Base-by-base conservation (phyloP, 768 basidiomycete genomes). In the Termitomyces sp. region DNA sequence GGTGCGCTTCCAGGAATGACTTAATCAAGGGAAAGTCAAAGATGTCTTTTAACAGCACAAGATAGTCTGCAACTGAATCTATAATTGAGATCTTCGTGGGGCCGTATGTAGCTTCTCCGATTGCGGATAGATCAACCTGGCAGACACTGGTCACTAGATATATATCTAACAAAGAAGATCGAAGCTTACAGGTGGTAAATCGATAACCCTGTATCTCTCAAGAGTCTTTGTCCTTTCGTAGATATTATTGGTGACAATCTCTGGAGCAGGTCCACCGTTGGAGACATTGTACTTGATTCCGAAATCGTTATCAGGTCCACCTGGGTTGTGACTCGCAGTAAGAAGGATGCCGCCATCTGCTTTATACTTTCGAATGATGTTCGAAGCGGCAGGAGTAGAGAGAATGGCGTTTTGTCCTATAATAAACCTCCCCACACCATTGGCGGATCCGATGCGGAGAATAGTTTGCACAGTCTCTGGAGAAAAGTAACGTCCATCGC, bases 211-310 rank as follows among this genome's bases (percentile, higher is more conserved):
- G 84, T 98, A 99, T 54, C 74, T 83, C 60, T 78, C 72, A 69
- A 98, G 92, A 14, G 83, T 83, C 81, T 92, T 96, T 55, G 93
- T 94, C 73, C 84, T 87, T 68, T 92, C 93, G 70, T 81, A 96
- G 62, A 99, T 98, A 75, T 86, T 88, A 76, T 99, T 81, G n/a
- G 97, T 99, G 58, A 99, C 87, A 67, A 79, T 85, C 75, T 99
- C 97, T 0, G 97, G 94, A 22, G 97, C 97, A 20, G 97, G 96
- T 3, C 97, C 97, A 60, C 97, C 97, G 65, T 99, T 99, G 40
- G 88, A 87, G 49, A 94, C 90, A 73, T 99, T 99, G 79, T 97
- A 99, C 75, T 99, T 98, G 84, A 99, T 98, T 49, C 97, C 97
- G 71, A 98, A 99, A 73, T 99, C 97, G 66, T 91, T 89, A 68